Percentiles rank a stretch among this genome's conserved stretches.
These are phyloP conservation scores for Ophiosphaerella narmari DNA, from an alignment of 2,329 filamentous ascomycete genomes.

Conservation along the genomic window DNA sequence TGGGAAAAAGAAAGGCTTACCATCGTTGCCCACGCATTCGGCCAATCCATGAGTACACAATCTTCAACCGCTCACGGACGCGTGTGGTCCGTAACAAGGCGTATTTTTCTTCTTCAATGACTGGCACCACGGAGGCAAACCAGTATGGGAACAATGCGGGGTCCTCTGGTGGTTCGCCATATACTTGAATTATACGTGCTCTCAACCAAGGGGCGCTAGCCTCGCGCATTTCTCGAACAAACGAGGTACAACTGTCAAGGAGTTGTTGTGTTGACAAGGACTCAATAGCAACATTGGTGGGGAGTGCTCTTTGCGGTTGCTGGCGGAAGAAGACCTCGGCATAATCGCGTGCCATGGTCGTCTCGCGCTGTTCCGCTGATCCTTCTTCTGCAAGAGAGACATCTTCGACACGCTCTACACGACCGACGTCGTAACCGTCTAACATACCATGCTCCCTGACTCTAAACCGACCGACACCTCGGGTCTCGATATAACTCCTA, in stretches of 20 bases:
- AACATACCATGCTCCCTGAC: conserved; percentile 66
- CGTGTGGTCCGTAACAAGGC: conserved; percentile 72
- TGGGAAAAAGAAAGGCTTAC: conserved; percentile 57
- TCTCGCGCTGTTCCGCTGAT: conserved; percentile 72
- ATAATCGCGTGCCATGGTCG: conserved; percentile 46
- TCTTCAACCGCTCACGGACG: conserved; percentile 80
- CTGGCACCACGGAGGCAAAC: conserved; percentile 81
- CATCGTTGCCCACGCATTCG: conserved; percentile 72
- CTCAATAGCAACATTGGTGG: conserved; percentile 49
- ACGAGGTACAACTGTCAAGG: conserved; percentile 67
- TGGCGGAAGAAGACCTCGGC: conserved; percentile 43
- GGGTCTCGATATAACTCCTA: conserved; percentile 78
- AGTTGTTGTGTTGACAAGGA: conserved; percentile 72
- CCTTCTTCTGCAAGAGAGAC: conserved; percentile 83
- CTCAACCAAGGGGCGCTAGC: conserved; percentile 76
- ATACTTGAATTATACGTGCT: conserved; percentile 71
- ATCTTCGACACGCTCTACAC: conserved; percentile 77
- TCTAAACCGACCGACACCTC: conserved; percentile 76
- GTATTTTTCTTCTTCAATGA: conserved; percentile 80
- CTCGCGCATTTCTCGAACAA: conserved; percentile 70
- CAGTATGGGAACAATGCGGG: conserved; percentile 84
- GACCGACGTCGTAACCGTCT: conserved; percentile 80
- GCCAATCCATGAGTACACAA: conserved; percentile 78
- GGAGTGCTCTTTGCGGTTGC: conserved; percentile 32
- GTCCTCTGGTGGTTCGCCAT: conserved; percentile 77